phyloP scores from a whole-genome alignment of 495 filamentous ascomycete species.

The Lineolata rhizophorae region DNA sequence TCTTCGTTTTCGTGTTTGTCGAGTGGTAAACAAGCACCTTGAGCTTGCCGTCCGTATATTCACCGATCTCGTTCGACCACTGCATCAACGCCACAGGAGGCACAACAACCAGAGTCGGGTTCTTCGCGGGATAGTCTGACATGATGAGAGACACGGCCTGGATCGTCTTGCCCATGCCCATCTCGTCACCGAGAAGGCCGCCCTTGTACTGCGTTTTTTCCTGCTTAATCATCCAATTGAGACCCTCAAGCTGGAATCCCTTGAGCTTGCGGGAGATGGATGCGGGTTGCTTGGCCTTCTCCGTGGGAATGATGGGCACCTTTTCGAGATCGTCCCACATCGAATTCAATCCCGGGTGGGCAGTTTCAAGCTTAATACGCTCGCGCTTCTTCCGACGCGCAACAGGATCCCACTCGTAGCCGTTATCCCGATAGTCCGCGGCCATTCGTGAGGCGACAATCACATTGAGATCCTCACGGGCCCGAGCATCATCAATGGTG shows the following conservation, averaged over 20 bases:
- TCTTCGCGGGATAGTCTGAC: conserved; percentile 73
- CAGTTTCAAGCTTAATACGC: conserved; percentile 41
- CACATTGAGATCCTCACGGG: neutral
- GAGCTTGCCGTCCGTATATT: conserved; percentile 74
- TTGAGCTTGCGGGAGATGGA: conserved; percentile 67
- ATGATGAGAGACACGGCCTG: conserved; percentile 93
- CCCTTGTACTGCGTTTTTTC: conserved; percentile 70
- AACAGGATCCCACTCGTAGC: conserved; percentile 4
- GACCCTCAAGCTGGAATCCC: conserved; percentile 77
- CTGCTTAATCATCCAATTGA: conserved; percentile 84
- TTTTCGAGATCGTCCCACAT: conserved; percentile 67
- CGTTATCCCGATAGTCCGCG: conserved; percentile 2
- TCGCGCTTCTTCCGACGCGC: conserved; percentile 22
- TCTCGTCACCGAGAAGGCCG: conserved; percentile 82
- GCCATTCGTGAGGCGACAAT: conserved; percentile 1
- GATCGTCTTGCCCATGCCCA: conserved; percentile 98
- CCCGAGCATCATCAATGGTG: neutral
- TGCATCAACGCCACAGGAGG: conserved; percentile 94
- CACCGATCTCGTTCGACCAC: conserved; percentile 82
- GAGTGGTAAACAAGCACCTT: conserved; percentile 81
- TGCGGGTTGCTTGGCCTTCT: conserved; percentile 48
- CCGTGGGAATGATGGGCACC: conserved; percentile 39
- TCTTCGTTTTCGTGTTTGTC: conserved; percentile 61
- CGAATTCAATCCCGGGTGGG: conserved; percentile 54
- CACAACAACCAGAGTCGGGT: conserved; percentile 71